Evolutionary conservation across 2,329 filamentous ascomycete genomes (phyloP).

Genomic region (Ophiosphaerella herpotricha): DNA sequence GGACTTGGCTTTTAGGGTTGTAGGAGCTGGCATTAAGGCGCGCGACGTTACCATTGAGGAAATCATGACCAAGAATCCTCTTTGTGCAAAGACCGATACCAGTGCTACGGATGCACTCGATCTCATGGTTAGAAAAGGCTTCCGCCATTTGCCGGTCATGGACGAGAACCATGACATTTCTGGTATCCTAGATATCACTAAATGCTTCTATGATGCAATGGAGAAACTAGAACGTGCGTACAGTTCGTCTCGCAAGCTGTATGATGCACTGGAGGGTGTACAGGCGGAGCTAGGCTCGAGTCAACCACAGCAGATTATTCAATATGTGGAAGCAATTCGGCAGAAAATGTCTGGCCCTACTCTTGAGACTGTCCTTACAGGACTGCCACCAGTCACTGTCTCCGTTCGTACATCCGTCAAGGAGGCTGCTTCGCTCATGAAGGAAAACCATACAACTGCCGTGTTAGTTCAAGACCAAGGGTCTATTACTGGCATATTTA

Average conservation of each 20-base stretch:
- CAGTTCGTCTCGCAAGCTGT: constrained; percentile 95
- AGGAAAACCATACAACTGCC: constrained; percentile 97
- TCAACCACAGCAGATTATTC: constrained; percentile 97
- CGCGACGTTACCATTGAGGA: constrained; percentile 90
- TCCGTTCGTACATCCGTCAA: constrained; percentile 95
- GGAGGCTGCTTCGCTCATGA: constrained; percentile 95
- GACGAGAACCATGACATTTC: constrained; percentile 99
- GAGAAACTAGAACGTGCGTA: constrained; percentile 98
- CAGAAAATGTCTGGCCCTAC: constrained; percentile 98
- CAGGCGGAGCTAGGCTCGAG: constrained; percentile 95
- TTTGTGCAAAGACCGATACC: constrained; percentile 95
- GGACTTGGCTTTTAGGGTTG: constrained; percentile 95
- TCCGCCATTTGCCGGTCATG: constrained; percentile 97
- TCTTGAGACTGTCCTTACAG: constrained; percentile 89
- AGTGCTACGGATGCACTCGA: constrained; percentile 97
- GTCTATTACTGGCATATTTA: constrained; percentile 98
- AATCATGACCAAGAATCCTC: constrained; percentile 99
- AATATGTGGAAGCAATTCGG: constrained; percentile 94
- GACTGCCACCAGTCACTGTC: constrained; percentile 89
- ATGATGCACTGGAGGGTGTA: constrained; percentile 95
- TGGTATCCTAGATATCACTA: constrained; percentile 96
- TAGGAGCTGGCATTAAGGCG: constrained; percentile 87
- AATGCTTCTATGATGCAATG: constrained; percentile 99
- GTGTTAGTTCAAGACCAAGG: constrained; percentile 96
- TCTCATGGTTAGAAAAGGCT: constrained; percentile 97